Percentiles rank a stretch among this genome's conserved stretches.
Evolutionary conservation across 208 protist species (phyloP).

Genomic region (Trypanosomatidae sp.): DNA sequence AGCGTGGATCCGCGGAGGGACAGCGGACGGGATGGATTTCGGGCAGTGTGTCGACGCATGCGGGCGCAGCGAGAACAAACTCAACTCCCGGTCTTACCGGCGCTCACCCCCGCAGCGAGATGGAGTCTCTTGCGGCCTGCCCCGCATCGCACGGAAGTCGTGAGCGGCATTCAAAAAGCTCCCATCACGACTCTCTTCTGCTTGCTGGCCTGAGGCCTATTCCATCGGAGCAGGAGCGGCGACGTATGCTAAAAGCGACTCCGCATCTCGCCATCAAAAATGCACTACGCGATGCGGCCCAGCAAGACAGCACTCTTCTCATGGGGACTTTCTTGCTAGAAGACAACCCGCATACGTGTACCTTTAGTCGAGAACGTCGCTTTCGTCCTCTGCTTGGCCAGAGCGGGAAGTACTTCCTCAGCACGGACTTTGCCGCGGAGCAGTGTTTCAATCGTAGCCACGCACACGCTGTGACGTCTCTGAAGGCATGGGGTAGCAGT

Average conservation of each 20-base stretch:
- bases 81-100: conserved; percentile 8
- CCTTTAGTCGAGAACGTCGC: conserved; percentile 69
- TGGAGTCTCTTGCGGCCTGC: not conserved
- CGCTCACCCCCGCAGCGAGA: conserved; percentile 2
- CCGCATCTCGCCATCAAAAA: conserved; percentile 60
- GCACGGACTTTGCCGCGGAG: conserved; percentile 42
- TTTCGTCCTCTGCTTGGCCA: conserved; percentile 55
- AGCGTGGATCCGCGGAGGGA: not conserved
- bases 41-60: not conserved
- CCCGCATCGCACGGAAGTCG: not conserved
- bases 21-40: not conserved
- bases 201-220: conserved; percentile 11
- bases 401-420: conserved; percentile 55
- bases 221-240: conserved; percentile 40
- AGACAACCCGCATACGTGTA: conserved; percentile 51
- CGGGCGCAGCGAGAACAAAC: not conserved
- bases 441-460: conserved; percentile 28
- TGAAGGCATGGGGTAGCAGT: conserved; percentile 8
- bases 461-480: not conserved
- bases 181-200: conserved; percentile 1
- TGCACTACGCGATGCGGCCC: conserved; percentile 37
- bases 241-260: conserved; percentile 24
- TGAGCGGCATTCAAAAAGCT: not conserved
- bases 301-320: conserved; percentile 50
- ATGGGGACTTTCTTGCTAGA: conserved; percentile 65